Evolutionary conservation across 441 rosid species (phyloP), one percentile per base, ranked within the genome.

Genomic region (Eutrema salsugineum): DNA sequence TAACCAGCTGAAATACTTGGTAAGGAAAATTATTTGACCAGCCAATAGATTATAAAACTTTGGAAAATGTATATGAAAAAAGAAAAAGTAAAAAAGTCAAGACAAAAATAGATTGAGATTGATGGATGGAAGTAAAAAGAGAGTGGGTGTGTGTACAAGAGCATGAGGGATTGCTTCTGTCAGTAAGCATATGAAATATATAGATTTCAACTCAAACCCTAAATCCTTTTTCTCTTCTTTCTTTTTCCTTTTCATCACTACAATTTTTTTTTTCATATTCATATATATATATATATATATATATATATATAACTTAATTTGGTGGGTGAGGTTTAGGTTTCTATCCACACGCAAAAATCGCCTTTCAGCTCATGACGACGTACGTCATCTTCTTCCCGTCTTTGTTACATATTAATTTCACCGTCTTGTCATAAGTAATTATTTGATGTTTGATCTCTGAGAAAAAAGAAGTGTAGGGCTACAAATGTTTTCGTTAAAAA

Each of bases 131-230:
- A 49, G 63, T 42, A 50, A 74, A 50, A 71, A 58, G 63, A 77
- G 68, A 65, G 56, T 28, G 79, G 60, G 75, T 54, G 61, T 63
- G 47, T 69, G 43, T 60, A 17, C 35, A 76, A 71, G 72, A 51
- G 79, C 67, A 70, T 57, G 76, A 70, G 67, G 38, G 76, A 59
- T 76, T 76, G 79, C 79, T 76, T 70, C 79, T 76, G 79, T 76
- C 79, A 76, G 79, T 76, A 17, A 51, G 57, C 79, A 76, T 76
- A 76, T 76, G 66, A 32, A 54, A 42, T 76, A 49, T 49, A 11
- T 63, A 61, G 0, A 63, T 56, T 66, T 40, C 54, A 76, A 50
- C 51, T 57, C 57, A 56, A 64, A 43, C 63, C 59, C 68, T 76
- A 76, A 65, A 33, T 49, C 39, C 39, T 38, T 62, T 69, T 54